Conservation (phyloP, 208 protist species). For the Lotmaria passim region DNA sequence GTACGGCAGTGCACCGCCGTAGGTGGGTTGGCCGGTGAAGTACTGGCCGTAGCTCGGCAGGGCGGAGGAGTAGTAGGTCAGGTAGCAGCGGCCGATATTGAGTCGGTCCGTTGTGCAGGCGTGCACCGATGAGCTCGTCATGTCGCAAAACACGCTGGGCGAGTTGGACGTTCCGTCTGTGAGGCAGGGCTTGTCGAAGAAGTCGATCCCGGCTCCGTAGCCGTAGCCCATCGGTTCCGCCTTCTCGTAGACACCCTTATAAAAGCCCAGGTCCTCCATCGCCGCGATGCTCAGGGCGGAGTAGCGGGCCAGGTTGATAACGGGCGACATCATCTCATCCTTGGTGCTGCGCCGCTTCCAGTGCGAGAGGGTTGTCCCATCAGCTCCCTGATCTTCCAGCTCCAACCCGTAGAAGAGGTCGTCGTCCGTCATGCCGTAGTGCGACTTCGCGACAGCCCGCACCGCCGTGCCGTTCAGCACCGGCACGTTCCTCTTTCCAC, state of each 20-base stretch:
- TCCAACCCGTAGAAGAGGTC: slow-evolving; percentile 51
- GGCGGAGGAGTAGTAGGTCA: not conserved
- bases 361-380: slow-evolving; percentile 67
- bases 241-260: slow-evolving; percentile 59
- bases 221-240: slow-evolving; percentile 77
- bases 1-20: slow-evolving; percentile 27
- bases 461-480: slow-evolving; percentile 49
- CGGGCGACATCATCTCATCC: slow-evolving; percentile 86
- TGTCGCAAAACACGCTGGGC: slow-evolving; percentile 55
- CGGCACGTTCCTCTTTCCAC: slow-evolving; percentile 36
- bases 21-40: slow-evolving; percentile 31
- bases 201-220: slow-evolving; percentile 47
- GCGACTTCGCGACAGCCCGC: slow-evolving; percentile 32
- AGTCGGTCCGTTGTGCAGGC: slow-evolving; percentile 43
- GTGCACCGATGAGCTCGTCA: not conserved
- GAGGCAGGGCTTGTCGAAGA: slow-evolving; percentile 49
- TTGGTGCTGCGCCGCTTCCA: slow-evolving; percentile 83
- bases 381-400: slow-evolving; percentile 76
- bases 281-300: slow-evolving; percentile 74
- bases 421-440: slow-evolving; percentile 58
- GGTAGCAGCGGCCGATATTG: slow-evolving; percentile 35
- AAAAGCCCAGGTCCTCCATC: slow-evolving; percentile 84
- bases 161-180: slow-evolving; percentile 29
- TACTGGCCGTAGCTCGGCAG: slow-evolving; percentile 54
- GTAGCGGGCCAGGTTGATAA: slow-evolving; percentile 40